Base-by-base conservation (phyloP, 495 filamentous ascomycete species). In the Hypoxylon cercidicola region DNA sequence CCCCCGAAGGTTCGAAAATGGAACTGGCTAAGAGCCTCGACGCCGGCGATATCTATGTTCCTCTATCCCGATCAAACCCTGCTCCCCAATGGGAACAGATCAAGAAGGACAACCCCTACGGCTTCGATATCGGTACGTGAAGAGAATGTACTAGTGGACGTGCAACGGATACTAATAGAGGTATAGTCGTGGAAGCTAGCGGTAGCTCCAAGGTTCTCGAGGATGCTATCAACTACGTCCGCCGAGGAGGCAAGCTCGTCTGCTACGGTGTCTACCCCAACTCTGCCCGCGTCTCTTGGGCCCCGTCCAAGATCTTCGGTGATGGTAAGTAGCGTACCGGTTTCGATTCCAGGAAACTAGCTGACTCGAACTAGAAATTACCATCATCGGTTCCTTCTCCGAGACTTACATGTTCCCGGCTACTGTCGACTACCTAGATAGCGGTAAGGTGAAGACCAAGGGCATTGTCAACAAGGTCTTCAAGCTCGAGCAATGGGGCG, bases 331-430 rank as follows among this genome's bases (percentile, higher is more conserved):
- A 15, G 19, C 3, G 43, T 21, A 12, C 41, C 23, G 30, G 4
- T n/a, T 12, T 40, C 18, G 37, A 18, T 15, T 48, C n/a, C 18
- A 30, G 7, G 4, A 19, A 35, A 79, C 54, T 75, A 75, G 46
- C 87, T 66, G 28, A 72, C 35, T 10, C 20, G 5, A 10, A 32
- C 30, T 46, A 72, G 88, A 90, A 69, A 89, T 90, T 68, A 89
- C 85, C 60, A 88, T 91, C 62, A 74, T 90, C 37, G 87, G 88
- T 23, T 87, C 82, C 35, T 90, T 90, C 80, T 87, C 83, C 25
- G 87, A 90, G 69, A 86, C 85, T 13, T 88, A 88, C 78, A 90
- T 89, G 81, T 91, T 89, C 82, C 87, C 88, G 3, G 83, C 88
- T 51, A 88, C 88, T 7, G 85, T 90, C 60, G 84, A 87, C 75